Percentiles rank a stretch among this genome's conserved stretches.
Conservation (phyloP, 2,329 filamentous ascomycete species). For the Ceratocystis papillata region DNA sequence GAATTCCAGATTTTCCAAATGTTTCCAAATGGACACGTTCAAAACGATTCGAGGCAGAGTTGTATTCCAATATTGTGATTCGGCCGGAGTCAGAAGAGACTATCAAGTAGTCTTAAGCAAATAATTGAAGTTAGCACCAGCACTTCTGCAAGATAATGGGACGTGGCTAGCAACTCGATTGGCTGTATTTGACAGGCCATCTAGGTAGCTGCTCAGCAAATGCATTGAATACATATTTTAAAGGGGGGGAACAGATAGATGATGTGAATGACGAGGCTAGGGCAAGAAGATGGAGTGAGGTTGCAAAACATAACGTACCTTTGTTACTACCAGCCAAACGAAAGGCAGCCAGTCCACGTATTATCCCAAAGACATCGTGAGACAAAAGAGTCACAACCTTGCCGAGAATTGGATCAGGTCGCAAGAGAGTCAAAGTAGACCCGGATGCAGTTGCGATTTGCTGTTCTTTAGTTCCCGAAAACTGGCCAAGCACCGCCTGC, state of each 20-base stretch:
- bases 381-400: constrained; percentile 79
- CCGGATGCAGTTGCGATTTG: constrained; percentile 92
- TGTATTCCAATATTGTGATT: constrained; percentile 86
- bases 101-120: constrained; percentile 74
- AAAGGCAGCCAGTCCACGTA: constrained; percentile 78
- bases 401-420: constrained; percentile 73
- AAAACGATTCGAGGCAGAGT: constrained; percentile 76
- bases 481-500: constrained; percentile 87
- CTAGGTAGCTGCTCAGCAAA: constrained; percentile 21
- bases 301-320: constrained; percentile 53
- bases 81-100: constrained; percentile 91
- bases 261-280: constrained; percentile 2
- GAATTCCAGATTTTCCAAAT: constrained; percentile 91
- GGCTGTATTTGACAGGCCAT: constrained; percentile 15
- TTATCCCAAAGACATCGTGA: constrained; percentile 93
- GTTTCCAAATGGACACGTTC: constrained; percentile 88
- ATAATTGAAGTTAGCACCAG: constrained; percentile 28
- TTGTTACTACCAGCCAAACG: constrained; percentile 87
- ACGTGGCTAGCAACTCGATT: constrained; percentile 13
- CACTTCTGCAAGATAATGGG: not conserved
- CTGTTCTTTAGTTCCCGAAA: constrained; percentile 92
- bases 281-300: not conserved
- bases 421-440: constrained; percentile 75
- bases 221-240: constrained; percentile 9
- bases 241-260: not conserved